These are phyloP conservation scores for Trichosporon asahii DNA, from an alignment of 1,284 basidiomycete genomes.

Conservation along the genomic window DNA sequence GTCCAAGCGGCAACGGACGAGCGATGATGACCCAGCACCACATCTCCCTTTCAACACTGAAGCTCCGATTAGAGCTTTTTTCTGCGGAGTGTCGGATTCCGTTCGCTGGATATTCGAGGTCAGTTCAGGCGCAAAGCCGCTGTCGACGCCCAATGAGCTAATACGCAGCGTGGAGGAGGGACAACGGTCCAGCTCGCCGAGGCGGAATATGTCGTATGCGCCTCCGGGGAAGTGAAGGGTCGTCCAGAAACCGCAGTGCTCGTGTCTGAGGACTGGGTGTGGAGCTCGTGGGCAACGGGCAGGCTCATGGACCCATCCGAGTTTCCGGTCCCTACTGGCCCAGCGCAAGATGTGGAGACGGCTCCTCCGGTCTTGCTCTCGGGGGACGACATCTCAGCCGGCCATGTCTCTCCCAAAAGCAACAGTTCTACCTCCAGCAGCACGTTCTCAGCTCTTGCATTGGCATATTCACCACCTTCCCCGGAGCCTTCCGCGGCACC, in stretches of 20 bases:
- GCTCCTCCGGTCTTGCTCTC: too few relatives aligned
- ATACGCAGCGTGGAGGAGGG: neutral
- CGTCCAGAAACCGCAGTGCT: neutral
- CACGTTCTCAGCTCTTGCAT: too few relatives aligned
- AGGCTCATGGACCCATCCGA: neutral
- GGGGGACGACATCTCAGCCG: too few relatives aligned
- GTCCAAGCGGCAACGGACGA: neutral
- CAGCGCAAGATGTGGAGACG: neutral
- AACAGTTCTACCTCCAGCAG: too few relatives aligned
- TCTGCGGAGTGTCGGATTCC: neutral
- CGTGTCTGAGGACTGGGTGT: neutral
- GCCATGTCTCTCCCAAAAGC: too few relatives aligned
- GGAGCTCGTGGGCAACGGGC: neutral
- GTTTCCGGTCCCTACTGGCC: neutral
- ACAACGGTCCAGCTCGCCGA: neutral
- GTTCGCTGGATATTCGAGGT: neutral
- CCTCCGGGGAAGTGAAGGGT: neutral
- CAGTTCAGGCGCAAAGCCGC: too few relatives aligned
- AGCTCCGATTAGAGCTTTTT: neutral
- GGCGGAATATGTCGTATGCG: neutral
- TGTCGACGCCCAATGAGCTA: neutral
- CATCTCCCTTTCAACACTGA: neutral
- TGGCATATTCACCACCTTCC: too few relatives aligned
- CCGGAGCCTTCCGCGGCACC: too few relatives aligned
- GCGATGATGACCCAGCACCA: neutral